Evolutionary conservation across 257 asterid genomes (phyloP).

Genomic region (Solanum chiquidenum): DNA sequence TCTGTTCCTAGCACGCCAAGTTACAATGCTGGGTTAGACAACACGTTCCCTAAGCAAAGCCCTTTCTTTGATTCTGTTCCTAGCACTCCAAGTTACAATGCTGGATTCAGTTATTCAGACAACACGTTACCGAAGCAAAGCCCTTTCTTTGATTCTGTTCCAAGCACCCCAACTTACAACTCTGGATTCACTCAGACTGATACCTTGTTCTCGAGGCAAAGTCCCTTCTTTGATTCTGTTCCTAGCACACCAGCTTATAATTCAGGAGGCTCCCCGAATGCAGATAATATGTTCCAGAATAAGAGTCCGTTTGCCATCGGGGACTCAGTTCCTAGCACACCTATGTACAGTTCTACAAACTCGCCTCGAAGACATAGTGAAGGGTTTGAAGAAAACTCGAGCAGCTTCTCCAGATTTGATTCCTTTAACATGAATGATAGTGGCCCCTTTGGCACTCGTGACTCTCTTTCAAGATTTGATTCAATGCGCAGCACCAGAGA

Average conservation of each 20-base stretch:
- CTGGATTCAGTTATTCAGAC: conserved; percentile 16
- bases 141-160: conserved; percentile 25
- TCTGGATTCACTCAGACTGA: conserved; percentile 8
- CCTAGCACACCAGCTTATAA: conserved; percentile 39
- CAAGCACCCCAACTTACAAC: conserved; percentile 20
- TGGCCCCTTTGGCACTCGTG: conserved; percentile 35
- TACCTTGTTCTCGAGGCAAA: conserved; percentile 22
- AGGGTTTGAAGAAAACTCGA: conserved; percentile 30
- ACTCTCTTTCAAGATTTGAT: conserved; percentile 70
- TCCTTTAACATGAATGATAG: conserved; percentile 43
- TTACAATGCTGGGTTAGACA: conserved; percentile 23
- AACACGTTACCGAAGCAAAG: conserved; percentile 15
- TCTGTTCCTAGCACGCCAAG: conserved; percentile 84
- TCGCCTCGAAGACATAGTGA: conserved; percentile 46
- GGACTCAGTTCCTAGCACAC: conserved; percentile 86
- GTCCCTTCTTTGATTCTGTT: conserved; percentile 64
- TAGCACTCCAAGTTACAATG: conserved; percentile 29
- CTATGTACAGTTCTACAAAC: conserved; percentile 53
- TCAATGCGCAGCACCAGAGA: conserved; percentile 51
- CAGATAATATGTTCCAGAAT: conserved; percentile 40
- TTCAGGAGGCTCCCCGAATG: conserved; percentile 14
- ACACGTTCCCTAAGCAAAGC: conserved; percentile 16
- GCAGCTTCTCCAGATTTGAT: conserved; percentile 68
- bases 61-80: conserved; percentile 74
- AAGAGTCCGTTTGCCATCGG: conserved; percentile 47